Evolutionary conservation across 306 rosid genomes (phyloP), one percentile per base, ranked within the genome.

Genomic region (Trifolium pratense): DNA sequence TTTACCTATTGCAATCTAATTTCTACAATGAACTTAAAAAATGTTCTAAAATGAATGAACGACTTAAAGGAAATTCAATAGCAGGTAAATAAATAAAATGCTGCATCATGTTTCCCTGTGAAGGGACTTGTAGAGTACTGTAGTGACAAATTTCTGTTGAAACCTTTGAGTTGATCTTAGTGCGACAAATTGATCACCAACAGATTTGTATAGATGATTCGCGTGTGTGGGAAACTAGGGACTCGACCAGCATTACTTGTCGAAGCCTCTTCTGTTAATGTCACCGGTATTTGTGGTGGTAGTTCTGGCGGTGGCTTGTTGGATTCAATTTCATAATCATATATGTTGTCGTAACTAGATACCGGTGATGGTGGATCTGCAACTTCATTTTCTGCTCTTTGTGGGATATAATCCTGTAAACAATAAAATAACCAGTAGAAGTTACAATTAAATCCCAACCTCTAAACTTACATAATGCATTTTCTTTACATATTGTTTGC

Each of bases 341-440:
- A 55, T 56, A 72, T 73, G 82, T 86, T 89, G 37, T 88, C 88
- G 13, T 94, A 94, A 85, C 95, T 94, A 36, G 90, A 85, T 40
- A 95, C 88, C 18, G 98, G 96, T n/a, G 97, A 91, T 56, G 90
- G 79, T 39, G 95, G 94, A 77, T 80, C 61, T 73, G 87, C 88
- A 1, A 78, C 70, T 29, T 83, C 71, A 40, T 83, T 81, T 68
- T 73, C 78, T 2, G 76, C 71, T 71, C 71, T 70, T 81, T 84
- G 86, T 52, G 87, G 85, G 64, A 77, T 75, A 78, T 74, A 83
- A 53, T 84, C 91, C 98, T 94, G 83, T 9, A 65, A 66, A 68
- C 18, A 81, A 39, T 51, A n/a, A n/a, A 56, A 65, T 49, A 66
- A 58, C 13, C 2, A 58, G 64, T 26, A 7, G 12, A 58, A 26